Evolutionary conservation across 2,329 filamentous ascomycete species (phyloP), one percentile per base, ranked within the genome.

Genomic region (Penicillium palitans): DNA sequence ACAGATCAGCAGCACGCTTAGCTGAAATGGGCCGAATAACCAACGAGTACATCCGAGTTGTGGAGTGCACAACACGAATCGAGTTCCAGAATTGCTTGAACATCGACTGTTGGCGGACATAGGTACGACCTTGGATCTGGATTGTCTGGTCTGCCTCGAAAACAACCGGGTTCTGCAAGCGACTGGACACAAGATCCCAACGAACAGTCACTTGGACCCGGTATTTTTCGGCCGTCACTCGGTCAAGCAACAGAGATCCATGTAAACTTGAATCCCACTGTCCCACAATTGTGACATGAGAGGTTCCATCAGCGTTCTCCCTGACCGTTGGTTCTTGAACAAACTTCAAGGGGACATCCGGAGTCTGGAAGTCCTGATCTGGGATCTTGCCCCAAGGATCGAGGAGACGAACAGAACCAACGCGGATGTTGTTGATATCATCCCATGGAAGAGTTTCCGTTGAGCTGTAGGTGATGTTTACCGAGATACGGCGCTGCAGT

Each of bases 191-290:
- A 29, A 98, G 86, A 67, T 96, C 90, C 91, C 93, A 98, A 17
- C 86, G 84, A 12, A 98, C 79, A 0, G 89, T 88, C 76, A 97
- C 88, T 74, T 96, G 93, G 21, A 99, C 90, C 44, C 90, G 89
- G 74, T 95, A 93, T 72, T 92, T 95, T 59, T 97, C 93, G n/a
- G 90, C 86, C 2, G 95, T 98, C 1, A 91, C 89, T 27, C 93
- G 87, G 75, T 99, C 93, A n/a, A 99, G 85, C 15, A 98, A 82
- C n/a, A 96, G 80, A 6, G 95, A 97, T 62, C 87, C 88, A 74
- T 99, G 95, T 65, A 95, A 82, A 69, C 92, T 96, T 0, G 93
- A 97, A 72, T 99, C 95, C 95, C 95, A 99, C 70, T 98, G 93
- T 0, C 90, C 92, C n/a, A 89, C 84, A 44, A 98, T 82, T 1